Base-by-base conservation (phyloP, 2,329 filamentous ascomycete genomes). In the Didymella arachidicola region DNA sequence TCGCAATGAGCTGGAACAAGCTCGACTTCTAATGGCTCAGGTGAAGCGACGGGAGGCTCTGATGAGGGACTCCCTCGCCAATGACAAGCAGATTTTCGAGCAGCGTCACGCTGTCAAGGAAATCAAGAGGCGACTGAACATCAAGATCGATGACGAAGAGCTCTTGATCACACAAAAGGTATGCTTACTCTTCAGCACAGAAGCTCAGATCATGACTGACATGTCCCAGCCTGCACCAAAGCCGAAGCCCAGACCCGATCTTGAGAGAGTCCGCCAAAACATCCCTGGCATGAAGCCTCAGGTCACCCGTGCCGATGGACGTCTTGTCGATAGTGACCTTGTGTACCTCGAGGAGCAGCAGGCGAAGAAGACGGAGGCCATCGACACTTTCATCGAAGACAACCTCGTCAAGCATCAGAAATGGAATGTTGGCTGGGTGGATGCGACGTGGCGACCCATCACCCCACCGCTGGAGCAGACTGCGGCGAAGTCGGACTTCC, bases 121-220 rank as follows among this genome's bases (percentile, higher is more conserved):
- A 66, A 88, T 90, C 78, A 98, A 98, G 83, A 83, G 91, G 73
- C 90, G 90, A 72, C 86, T 97, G 64, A 88, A 89, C 69, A 94
- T 98, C 82, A 96, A 95, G 80, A 89, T 87, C 67, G 91, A 96
- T 71, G 95, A 98, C 72, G 94, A 98, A 71, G 93, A 97, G 75
- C 79, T 83, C 71, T 79, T 83, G 71, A 89, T 97, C 80, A 96
- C 96, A 80, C 91, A 95, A 77, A 96, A 95, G 86, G 91, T 94
- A 82, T 77, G 85, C 74, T 22, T 34, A 14, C 36, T 41, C 16
- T 3, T 51, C 25, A 8, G 19, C 10, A 14, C 46, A 32, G 43
- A 38, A 4, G 68, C 8, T 26, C 38, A 22, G 77, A 62, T 71
- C 51, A 19, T 61, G 30, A 54, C 65, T 71, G 54, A 71, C 52